A percentile compares a stretch with the other conserved stretches of the same genome.
These are phyloP conservation scores for Plasmodium chabaudi DNA, from an alignment of 169 alveolate genomes.

Conservation along the genomic window DNA sequence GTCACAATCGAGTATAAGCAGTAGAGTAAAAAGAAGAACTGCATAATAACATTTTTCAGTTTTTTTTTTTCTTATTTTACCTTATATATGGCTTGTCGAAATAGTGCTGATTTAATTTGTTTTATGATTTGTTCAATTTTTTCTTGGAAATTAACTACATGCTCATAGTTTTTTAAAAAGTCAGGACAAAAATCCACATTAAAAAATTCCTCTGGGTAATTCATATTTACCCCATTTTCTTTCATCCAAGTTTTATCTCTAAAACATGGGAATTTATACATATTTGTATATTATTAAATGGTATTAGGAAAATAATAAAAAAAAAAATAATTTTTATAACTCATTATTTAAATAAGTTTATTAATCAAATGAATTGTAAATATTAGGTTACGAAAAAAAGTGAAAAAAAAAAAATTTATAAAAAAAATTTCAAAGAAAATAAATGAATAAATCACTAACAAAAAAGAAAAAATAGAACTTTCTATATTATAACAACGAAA, in stretches of 20 bases:
- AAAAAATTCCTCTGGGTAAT: slow-evolving; percentile 54
- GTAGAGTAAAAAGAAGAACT: background rate
- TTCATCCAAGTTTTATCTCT: slow-evolving; percentile 73
- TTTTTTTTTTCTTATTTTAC: slow-evolving; percentile 16
- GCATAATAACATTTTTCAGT: background rate
- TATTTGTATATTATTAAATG: slow-evolving; percentile 3
- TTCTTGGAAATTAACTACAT: slow-evolving; percentile 40
- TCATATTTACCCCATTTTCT: slow-evolving; percentile 60
- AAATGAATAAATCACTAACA: background rate
- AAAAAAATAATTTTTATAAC: background rate
- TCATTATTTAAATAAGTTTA: background rate
- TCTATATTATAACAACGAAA: no score
- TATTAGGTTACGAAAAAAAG: background rate
- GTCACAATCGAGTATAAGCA: no score
- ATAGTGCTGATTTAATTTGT: slow-evolving; percentile 57
- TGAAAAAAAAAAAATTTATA: background rate
- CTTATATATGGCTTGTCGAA: slow-evolving; percentile 71
- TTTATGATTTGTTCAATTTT: slow-evolving; percentile 26
- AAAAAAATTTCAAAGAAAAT: slow-evolving; percentile 1
- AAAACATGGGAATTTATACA: slow-evolving; percentile 70
- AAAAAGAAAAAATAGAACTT: background rate
- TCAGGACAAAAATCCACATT: slow-evolving; percentile 72
- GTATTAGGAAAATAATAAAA: background rate
- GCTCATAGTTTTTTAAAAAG: slow-evolving; percentile 61
- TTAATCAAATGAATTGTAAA: slow-evolving; percentile 18